These are phyloP conservation scores for Abrus precatorius DNA, from an alignment of 306 rosid genomes.

Conservation along the genomic window DNA sequence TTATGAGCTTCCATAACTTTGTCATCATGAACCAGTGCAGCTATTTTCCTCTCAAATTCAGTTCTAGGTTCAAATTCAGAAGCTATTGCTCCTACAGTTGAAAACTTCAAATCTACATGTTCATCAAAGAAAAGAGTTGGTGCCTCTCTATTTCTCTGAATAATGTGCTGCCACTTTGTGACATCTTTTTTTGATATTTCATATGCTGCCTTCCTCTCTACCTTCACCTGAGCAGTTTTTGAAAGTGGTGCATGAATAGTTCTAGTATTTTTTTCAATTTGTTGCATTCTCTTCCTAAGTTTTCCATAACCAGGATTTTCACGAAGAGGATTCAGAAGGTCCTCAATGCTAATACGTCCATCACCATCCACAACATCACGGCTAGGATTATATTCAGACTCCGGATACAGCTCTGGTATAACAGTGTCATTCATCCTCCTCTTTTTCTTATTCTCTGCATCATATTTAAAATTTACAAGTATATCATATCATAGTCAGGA, in stretches of 20 bases:
- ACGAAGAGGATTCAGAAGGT: constrained; percentile 73
- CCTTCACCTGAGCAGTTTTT: constrained; percentile 64
- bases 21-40: constrained; percentile 66
- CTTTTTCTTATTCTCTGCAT: constrained; percentile 67
- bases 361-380: constrained; percentile 78
- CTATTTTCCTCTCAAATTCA: constrained; percentile 87
- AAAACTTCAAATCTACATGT: constrained; percentile 70
- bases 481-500: constrained; percentile 3
- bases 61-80: constrained; percentile 90
- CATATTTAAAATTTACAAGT: constrained; percentile 5
- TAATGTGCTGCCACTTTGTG: constrained; percentile 75
- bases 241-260: constrained; percentile 73
- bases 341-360: constrained; percentile 67
- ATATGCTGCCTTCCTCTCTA: constrained; percentile 78
- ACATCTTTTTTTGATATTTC: constrained; percentile 68
- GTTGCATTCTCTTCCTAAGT: constrained; percentile 65
- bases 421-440: constrained; percentile 49
- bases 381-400: constrained; percentile 87
- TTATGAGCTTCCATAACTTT: constrained; percentile 79
- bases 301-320: constrained; percentile 67
- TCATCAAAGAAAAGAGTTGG: constrained; percentile 73
- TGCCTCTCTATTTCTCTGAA: constrained; percentile 86
- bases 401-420: constrained; percentile 80
- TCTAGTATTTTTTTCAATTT: constrained; percentile 58
- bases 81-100: constrained; percentile 92